These are phyloP conservation scores for Fusarium irregulare DNA, from an alignment of 2,329 filamentous ascomycete species.

Conservation along the genomic window DNA sequence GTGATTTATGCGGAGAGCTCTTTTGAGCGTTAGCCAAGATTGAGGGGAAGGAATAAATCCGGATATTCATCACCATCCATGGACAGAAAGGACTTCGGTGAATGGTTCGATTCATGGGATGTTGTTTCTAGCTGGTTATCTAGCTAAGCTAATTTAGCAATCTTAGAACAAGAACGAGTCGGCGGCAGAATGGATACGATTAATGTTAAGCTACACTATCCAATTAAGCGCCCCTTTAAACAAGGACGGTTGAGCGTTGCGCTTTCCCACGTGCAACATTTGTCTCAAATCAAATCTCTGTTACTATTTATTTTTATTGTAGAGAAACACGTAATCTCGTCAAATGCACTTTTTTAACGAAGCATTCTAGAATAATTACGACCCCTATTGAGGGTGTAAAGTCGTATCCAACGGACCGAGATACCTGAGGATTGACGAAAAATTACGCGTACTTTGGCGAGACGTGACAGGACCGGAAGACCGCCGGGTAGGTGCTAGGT, in stretches of 20 bases:
- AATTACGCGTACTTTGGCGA: constrained; percentile 3
- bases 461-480: neutral
- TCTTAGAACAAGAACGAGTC: neutral
- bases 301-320: neutral
- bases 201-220: neutral
- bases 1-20: constrained; percentile 2
- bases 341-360: neutral
- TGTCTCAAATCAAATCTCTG: neutral
- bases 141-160: neutral
- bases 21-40: neutral
- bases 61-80: neutral
- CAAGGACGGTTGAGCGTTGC: neutral
- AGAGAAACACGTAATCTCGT: constrained; percentile 1
- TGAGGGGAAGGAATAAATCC: neutral
- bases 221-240: neutral
- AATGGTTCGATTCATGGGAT: constrained; percentile 20
- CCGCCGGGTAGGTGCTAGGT: neutral
- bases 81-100: neutral
- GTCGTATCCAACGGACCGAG: neutral
- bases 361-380: neutral
- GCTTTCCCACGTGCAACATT: neutral
- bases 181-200: neutral
- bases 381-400: neutral
- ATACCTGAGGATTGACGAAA: neutral
- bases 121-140: neutral